A percentile compares a stretch with the other conserved stretches of the same genome.
phyloP scores from a whole-genome alignment of 2,329 filamentous ascomycete species.

The Geoglossum cookeanum region DNA sequence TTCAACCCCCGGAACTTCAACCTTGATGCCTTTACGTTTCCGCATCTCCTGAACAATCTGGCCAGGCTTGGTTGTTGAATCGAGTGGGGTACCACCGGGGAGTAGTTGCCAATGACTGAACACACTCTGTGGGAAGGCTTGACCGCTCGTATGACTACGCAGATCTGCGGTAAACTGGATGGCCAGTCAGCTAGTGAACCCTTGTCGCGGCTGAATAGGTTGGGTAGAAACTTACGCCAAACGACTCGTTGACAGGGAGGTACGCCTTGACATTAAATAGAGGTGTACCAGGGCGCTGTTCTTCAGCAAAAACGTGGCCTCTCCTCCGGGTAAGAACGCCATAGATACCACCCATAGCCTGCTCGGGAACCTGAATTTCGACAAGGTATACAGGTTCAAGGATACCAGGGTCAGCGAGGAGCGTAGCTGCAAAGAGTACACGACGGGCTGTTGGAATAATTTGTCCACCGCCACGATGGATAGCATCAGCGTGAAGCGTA shows the following conservation, averaged over 20 bases:
- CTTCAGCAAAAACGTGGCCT: slow-evolving; percentile 98
- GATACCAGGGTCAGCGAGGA: slow-evolving; percentile 79
- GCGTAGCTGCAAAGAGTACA: slow-evolving; percentile 83
- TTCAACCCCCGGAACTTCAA: slow-evolving; percentile 75
- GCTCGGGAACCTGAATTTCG: slow-evolving; percentile 97
- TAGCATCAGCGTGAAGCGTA: slow-evolving; percentile 97
- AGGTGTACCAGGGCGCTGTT: slow-evolving; percentile 95
- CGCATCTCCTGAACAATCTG: slow-evolving; percentile 73
- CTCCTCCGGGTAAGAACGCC: slow-evolving; percentile 92
- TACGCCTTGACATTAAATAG: slow-evolving; percentile 99
- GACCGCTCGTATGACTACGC: slow-evolving; percentile 77
- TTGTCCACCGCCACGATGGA: slow-evolving; percentile 98
- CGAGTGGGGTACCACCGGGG: slow-evolving; percentile 81
- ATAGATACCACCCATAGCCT: slow-evolving; percentile 99
- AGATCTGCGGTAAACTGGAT: slow-evolving; percentile 56
- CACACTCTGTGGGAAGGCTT: slow-evolving; percentile 97
- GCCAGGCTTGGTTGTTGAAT: slow-evolving; percentile 64
- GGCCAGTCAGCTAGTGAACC: neutral
- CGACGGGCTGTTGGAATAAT: slow-evolving; percentile 95
- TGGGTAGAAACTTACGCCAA: slow-evolving; percentile 34
- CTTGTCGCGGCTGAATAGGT: neutral
- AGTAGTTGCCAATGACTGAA: slow-evolving; percentile 99
- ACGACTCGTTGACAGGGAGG: slow-evolving; percentile 90
- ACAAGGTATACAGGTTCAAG: slow-evolving; percentile 97
- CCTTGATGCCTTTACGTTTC: slow-evolving; percentile 99